A percentile compares a stretch with the other conserved stretches of the same genome.
These are phyloP conservation scores for Cryptomeria japonica DNA, from an alignment of 75 land plant genomes.

Conservation along the genomic window DNA sequence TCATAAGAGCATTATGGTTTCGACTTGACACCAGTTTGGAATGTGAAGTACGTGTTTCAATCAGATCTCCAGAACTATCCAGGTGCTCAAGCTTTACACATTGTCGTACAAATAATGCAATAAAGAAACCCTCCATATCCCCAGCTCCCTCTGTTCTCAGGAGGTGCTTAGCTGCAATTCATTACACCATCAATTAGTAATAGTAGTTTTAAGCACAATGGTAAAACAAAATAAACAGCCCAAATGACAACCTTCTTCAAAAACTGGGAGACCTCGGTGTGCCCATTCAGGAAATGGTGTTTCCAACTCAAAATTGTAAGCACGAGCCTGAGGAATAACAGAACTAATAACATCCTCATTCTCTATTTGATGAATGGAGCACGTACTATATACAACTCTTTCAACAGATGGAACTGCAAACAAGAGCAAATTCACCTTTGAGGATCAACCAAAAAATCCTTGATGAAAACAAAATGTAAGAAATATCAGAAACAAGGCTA, in stretches of 20 bases:
- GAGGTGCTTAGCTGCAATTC: conserved; percentile 59
- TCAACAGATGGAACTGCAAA: conserved; percentile 84
- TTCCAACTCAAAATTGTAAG: conserved; percentile 62
- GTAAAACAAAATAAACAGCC: not conserved
- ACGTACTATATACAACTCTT: conserved; percentile 93
- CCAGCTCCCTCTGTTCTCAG: conserved; percentile 69
- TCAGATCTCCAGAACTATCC: not conserved
- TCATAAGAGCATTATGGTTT: not conserved
- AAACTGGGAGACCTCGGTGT: conserved; percentile 87
- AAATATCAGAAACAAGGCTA: not conserved
- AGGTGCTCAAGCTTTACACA: not conserved
- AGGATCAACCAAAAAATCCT: conserved; percentile 1
- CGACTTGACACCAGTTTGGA: not conserved
- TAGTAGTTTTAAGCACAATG: not conserved
- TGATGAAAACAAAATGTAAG: too few species aligned
- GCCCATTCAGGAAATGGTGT: conserved; percentile 76
- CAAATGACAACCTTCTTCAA: conserved; percentile 71
- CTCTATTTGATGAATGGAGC: conserved; percentile 81
- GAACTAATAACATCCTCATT: conserved; percentile 89
- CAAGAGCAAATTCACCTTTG: not conserved
- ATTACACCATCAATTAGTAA: not conserved
- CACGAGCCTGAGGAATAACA: conserved; percentile 62
- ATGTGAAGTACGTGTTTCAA: not conserved
- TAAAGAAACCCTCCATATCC: conserved; percentile 93
- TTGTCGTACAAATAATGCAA: conserved; percentile 63